A percentile compares a stretch with the other conserved stretches of the same genome.
Conservation (phyloP, 306 rosid species). For the Cucurbita ficifolia region DNA sequence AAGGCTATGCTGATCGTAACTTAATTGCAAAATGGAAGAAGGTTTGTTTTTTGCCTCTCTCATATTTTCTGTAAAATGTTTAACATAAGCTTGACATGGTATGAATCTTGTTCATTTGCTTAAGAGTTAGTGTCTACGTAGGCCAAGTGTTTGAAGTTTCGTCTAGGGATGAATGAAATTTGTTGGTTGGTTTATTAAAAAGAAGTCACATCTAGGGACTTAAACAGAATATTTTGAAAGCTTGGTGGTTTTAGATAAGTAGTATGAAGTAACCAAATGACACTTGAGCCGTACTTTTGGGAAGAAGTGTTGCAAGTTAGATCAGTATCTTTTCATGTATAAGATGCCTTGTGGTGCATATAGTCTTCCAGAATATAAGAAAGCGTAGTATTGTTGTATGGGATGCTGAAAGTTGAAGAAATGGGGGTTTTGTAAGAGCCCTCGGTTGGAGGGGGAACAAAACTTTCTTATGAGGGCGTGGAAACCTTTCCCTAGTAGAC, state of each 20-base stretch:
- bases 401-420: background rate
- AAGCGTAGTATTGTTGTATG: background rate
- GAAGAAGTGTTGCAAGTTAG: background rate
- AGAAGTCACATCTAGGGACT: background rate
- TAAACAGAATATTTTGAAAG: background rate
- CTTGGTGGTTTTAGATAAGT: background rate
- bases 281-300: background rate
- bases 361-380: background rate
- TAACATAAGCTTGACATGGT: background rate
- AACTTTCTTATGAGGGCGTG: no score
- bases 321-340: background rate
- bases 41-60: slow-evolving; percentile 14
- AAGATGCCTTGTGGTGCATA: background rate
- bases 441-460: no score
- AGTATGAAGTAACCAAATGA: background rate
- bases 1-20: slow-evolving; percentile 38
- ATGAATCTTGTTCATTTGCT: background rate
- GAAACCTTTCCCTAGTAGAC: no score
- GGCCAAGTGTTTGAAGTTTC: background rate
- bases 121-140: background rate
- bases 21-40: slow-evolving; percentile 41
- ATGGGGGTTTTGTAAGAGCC: background rate
- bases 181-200: background rate
- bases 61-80: background rate
- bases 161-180: background rate